phyloP scores from a whole-genome alignment of 2,329 filamentous ascomycete genomes.

The Xylaria sp. region DNA sequence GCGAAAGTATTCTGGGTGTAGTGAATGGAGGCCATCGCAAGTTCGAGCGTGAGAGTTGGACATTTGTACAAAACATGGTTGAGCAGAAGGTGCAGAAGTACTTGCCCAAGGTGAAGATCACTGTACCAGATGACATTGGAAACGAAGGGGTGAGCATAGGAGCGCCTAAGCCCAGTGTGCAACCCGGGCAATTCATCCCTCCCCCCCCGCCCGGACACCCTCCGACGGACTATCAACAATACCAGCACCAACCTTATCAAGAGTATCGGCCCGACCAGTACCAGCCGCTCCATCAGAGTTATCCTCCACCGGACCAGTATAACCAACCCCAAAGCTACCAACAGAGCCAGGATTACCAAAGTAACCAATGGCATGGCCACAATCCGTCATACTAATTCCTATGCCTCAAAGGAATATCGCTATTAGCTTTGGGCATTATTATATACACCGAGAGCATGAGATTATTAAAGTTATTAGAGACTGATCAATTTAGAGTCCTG shows the following conservation, averaged over 20 bases:
- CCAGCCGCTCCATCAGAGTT: slow-evolving; percentile 22
- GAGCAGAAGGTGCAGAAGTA: slow-evolving; percentile 59
- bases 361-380: slow-evolving; percentile 43
- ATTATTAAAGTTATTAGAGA: not conserved
- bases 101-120: slow-evolving; percentile 57
- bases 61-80: slow-evolving; percentile 58
- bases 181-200: slow-evolving; percentile 1
- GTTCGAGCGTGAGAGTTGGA: slow-evolving; percentile 58
- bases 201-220: slow-evolving; percentile 39
- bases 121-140: slow-evolving; percentile 58
- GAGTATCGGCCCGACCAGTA: slow-evolving; percentile 36
- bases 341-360: slow-evolving; percentile 25
- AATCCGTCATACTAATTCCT: slow-evolving; percentile 42
- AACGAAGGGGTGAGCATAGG: slow-evolving; percentile 59
- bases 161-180: slow-evolving; percentile 41
- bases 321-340: slow-evolving; percentile 42
- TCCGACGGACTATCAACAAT: slow-evolving; percentile 14
- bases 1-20: slow-evolving; percentile 56
- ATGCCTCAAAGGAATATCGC: not conserved
- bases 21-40: slow-evolving; percentile 60
- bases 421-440: not conserved
- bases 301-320: slow-evolving; percentile 27
- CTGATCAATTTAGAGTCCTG: not conserved
- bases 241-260: slow-evolving; percentile 37
- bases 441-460: not conserved